These are phyloP conservation scores for Panaeolus papilionaceus DNA, from an alignment of 768 basidiomycete species.

Conservation along the genomic window DNA sequence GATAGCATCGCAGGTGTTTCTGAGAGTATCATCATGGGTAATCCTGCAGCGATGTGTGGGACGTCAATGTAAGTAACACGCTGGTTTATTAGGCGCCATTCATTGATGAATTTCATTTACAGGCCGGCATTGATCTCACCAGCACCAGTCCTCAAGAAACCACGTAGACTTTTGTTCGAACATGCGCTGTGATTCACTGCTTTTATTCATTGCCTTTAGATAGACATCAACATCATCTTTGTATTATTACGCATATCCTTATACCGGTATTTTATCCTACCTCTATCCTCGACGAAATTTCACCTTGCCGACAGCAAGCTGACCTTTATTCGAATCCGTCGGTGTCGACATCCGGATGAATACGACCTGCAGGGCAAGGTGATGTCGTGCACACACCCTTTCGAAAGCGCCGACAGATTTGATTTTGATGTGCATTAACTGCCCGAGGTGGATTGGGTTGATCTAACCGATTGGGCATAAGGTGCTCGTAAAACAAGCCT, in stretches of 20 bases:
- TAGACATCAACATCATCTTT: slow-evolving; percentile 4
- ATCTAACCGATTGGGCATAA: neutral
- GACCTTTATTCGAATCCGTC: neutral
- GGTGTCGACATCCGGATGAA: neutral
- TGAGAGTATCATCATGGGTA: slow-evolving; percentile 99
- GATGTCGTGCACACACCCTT: too few species aligned
- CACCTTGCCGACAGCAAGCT: neutral
- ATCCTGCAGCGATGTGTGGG: slow-evolving; percentile 91
- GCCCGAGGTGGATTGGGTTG: neutral
- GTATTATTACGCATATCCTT: slow-evolving; percentile 12
- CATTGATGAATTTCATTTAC: slow-evolving; percentile 16
- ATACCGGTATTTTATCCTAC: slow-evolving; percentile 7
- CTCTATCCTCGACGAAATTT: neutral
- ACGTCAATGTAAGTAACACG: slow-evolving; percentile 79
- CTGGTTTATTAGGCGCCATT: neutral
- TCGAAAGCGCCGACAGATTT: too few species aligned
- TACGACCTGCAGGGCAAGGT: neutral
- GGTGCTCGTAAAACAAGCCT: neutral
- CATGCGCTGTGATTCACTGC: slow-evolving; percentile 44
- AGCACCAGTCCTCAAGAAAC: slow-evolving; percentile 52
- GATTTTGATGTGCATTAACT: neutral
- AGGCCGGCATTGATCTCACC: slow-evolving; percentile 59
- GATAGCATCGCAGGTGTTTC: slow-evolving; percentile 97
- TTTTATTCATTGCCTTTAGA: neutral
- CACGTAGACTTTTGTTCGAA: slow-evolving; percentile 57